Percentiles rank a stretch among this genome's conserved stretches.
phyloP scores from a whole-genome alignment of 1,139 yeast species.

The Saccharomycopsis hybrid region DNA sequence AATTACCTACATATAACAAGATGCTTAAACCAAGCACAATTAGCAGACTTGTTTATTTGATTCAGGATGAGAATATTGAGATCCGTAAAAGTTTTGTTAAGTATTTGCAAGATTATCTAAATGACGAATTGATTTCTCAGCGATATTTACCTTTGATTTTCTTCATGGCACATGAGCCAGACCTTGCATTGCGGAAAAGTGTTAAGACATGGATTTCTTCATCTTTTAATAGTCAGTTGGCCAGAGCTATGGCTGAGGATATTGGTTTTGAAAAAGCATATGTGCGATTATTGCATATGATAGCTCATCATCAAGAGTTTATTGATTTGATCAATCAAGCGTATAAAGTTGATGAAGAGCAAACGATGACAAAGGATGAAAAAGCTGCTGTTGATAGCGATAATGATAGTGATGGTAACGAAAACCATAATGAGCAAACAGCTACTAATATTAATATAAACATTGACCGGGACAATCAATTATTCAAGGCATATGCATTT shows the following conservation, averaged over 20 bases:
- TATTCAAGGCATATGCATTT: conserved; percentile 41
- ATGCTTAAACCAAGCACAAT: conserved; percentile 48
- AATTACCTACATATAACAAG: conserved; percentile 44
- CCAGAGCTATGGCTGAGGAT: conserved; percentile 29
- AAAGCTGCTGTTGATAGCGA: conserved; percentile 26
- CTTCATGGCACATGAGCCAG: conserved; percentile 74
- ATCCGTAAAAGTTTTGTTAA: conserved; percentile 52
- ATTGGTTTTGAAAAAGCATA: conserved; percentile 57
- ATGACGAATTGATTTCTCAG: conserved; percentile 50
- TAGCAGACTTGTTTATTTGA: conserved; percentile 47
- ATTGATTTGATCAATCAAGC: conserved; percentile 34
- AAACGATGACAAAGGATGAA: background rate
- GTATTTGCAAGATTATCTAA: conserved; percentile 47
- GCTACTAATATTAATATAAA: background rate
- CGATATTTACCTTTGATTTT: conserved; percentile 62
- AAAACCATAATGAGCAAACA: background rate
- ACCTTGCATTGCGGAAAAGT: conserved; percentile 39
- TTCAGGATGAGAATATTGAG: conserved; percentile 58
- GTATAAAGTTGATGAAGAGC: conserved; percentile 23
- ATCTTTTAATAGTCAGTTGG: conserved; percentile 35
- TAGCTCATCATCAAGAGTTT: conserved; percentile 73
- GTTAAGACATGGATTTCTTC: conserved; percentile 72
- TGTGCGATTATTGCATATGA: conserved; percentile 59
- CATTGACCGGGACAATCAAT: conserved; percentile 24
- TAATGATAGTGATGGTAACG: conserved; percentile 20